phyloP scores from a whole-genome alignment of 1,284 basidiomycete species.

The Inonotus obliquus region DNA sequence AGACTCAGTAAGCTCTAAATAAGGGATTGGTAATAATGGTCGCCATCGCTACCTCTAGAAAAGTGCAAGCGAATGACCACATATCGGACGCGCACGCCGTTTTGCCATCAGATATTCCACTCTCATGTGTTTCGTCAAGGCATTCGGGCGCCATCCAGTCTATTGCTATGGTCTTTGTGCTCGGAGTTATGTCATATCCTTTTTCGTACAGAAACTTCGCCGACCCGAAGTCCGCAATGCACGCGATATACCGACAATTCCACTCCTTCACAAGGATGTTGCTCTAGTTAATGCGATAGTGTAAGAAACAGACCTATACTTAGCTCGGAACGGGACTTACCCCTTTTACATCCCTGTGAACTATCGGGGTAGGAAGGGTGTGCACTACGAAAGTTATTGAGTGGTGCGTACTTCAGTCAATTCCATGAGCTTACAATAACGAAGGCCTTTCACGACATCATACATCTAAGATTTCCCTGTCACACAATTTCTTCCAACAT shows the following conservation, averaged over 20 bases:
- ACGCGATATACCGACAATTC: background rate
- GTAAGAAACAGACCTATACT: too few species aligned
- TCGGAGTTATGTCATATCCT: background rate
- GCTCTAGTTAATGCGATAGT: background rate
- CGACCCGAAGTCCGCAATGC: background rate
- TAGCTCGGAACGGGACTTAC: background rate
- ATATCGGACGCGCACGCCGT: background rate
- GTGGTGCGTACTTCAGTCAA: background rate
- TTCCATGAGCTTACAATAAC: background rate
- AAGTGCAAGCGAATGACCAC: conserved; percentile 13
- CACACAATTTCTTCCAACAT: background rate
- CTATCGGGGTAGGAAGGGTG: background rate
- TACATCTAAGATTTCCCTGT: background rate
- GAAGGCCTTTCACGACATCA: background rate
- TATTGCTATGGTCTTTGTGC: background rate
- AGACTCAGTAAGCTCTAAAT: background rate
- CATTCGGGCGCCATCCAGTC: conserved; percentile 4
- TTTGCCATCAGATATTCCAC: background rate
- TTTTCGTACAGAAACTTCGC: background rate
- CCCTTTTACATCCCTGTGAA: conserved; percentile 7
- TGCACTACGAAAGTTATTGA: background rate
- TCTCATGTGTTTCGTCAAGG: background rate
- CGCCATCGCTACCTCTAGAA: conserved; percentile 2
- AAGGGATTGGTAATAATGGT: background rate
- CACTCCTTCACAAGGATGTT: background rate